phyloP scores from a whole-genome alignment of 2,329 filamentous ascomycete genomes.

The Westerdykella aurantiaca region DNA sequence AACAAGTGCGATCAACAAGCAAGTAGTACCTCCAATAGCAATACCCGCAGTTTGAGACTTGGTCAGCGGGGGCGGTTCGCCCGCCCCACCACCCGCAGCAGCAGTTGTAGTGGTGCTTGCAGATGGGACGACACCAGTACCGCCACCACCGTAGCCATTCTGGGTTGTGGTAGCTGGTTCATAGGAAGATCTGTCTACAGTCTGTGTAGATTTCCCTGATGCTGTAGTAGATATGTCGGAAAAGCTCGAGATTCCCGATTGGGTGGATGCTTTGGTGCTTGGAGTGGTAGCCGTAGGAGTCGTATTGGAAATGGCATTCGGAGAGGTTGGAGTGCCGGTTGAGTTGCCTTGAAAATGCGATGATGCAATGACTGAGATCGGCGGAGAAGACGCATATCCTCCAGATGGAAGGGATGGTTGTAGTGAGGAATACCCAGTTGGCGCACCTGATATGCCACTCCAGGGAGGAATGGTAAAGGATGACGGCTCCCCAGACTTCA shows the following conservation, averaged over 20 bases:
- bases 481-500: too few relatives aligned
- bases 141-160: too few relatives aligned
- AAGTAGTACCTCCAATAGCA: slow-evolving; percentile 29
- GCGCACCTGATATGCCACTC: background rate
- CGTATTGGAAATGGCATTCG: too few relatives aligned
- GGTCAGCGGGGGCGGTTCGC: slow-evolving; percentile 16
- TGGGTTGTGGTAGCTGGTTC: too few relatives aligned
- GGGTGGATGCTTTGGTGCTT: background rate
- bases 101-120: slow-evolving; percentile 9
- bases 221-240: slow-evolving; percentile 1
- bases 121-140: background rate
- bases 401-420: too few relatives aligned
- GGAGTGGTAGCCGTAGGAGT: background rate
- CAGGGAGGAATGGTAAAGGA: too few relatives aligned
- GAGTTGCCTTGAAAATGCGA: too few relatives aligned
- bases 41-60: slow-evolving; percentile 33
- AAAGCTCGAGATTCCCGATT: slow-evolving; percentile 1
- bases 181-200: background rate
- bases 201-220: background rate
- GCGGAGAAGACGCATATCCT: too few relatives aligned
- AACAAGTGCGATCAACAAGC: slow-evolving; percentile 29
- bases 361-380: too few relatives aligned
- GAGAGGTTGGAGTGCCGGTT: too few relatives aligned
- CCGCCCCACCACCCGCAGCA: slow-evolving; percentile 6
- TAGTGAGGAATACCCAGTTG: background rate